These are phyloP conservation scores for Moniliophthora roreri DNA, from an alignment of 1,284 basidiomycete species.

Conservation along the genomic window DNA sequence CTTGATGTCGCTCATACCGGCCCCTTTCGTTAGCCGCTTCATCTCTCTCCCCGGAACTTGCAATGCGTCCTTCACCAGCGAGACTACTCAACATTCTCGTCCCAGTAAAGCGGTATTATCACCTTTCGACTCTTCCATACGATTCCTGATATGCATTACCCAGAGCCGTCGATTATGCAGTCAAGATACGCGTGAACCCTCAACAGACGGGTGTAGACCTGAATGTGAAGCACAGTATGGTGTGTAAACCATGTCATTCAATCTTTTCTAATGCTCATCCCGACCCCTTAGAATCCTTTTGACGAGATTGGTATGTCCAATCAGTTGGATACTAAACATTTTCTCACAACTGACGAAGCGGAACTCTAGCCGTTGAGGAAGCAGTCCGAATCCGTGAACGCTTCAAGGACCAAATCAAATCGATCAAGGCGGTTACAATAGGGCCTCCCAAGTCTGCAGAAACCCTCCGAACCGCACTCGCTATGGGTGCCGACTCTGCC, in stretches of 20 bases:
- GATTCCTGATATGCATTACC: slow-evolving; percentile 6
- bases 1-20: too few relatives aligned
- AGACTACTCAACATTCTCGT: slow-evolving; percentile 87
- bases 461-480: slow-evolving; percentile 92
- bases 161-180: slow-evolving; percentile 81
- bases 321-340: slow-evolving; percentile 12
- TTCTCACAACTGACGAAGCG: background rate
- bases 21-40: too few relatives aligned
- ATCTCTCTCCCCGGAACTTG: slow-evolving; percentile 2
- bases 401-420: slow-evolving; percentile 73
- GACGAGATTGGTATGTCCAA: slow-evolving; percentile 85
- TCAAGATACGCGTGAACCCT: slow-evolving; percentile 93
- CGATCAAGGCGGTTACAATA: slow-evolving; percentile 90
- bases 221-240: slow-evolving; percentile 98
- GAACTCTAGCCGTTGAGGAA: slow-evolving; percentile 86
- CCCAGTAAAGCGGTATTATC: slow-evolving; percentile 81
- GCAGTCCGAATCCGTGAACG: slow-evolving; percentile 91
- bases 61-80: slow-evolving; percentile 73
- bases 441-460: slow-evolving; percentile 91
- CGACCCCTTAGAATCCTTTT: slow-evolving; percentile 78
- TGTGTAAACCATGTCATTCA: slow-evolving; percentile 35
- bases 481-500: slow-evolving; percentile 95
- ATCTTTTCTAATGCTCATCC: background rate
- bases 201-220: slow-evolving; percentile 92
- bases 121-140: slow-evolving; percentile 23